Evolutionary conservation across 768 basidiomycete species (phyloP).

Genomic region (Asterophora lycoperdoides): DNA sequence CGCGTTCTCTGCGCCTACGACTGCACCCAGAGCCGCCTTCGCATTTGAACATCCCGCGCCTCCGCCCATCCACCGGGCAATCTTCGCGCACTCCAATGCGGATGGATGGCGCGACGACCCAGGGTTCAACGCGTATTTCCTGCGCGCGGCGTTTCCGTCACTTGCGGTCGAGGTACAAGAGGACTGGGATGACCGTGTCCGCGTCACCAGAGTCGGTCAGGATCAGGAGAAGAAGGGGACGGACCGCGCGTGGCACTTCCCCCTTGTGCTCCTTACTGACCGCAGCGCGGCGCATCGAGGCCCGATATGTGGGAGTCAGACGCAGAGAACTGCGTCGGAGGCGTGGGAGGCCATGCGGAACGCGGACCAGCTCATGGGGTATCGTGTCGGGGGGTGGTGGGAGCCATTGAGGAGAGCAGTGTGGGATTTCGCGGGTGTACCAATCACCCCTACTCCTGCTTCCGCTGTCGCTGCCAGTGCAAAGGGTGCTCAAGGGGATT

Average conservation of each 20-base stretch:
- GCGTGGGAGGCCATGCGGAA: conserved; percentile 52
- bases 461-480: conserved; percentile 18
- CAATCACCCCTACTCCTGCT: too few species aligned
- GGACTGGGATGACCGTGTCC: conserved; percentile 69
- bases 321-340: conserved; percentile 70
- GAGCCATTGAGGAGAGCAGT: conserved; percentile 64
- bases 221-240: conserved; percentile 22
- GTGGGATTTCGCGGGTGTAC: conserved; percentile 57
- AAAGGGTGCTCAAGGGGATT: too few species aligned
- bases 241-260: conserved; percentile 67
- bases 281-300: conserved; percentile 76
- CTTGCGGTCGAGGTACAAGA: conserved; percentile 60
- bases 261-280: conserved; percentile 65
- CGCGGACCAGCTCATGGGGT: conserved; percentile 30
- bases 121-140: conserved; percentile 72
- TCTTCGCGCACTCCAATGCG: conserved; percentile 61
- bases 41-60: conserved; percentile 22
- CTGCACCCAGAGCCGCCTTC: conserved; percentile 16
- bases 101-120: conserved; percentile 73
- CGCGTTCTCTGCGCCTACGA: conserved; percentile 30
- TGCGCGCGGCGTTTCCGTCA: conserved; percentile 71
- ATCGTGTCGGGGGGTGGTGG: conserved; percentile 67
- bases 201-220: conserved; percentile 18
- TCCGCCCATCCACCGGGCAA: conserved; percentile 60
- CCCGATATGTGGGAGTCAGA: conserved; percentile 52